Evolutionary conservation across 2,329 filamentous ascomycete genomes (phyloP), one percentile per base, ranked within the genome.

Genomic region (Graphilbum fragrans): DNA sequence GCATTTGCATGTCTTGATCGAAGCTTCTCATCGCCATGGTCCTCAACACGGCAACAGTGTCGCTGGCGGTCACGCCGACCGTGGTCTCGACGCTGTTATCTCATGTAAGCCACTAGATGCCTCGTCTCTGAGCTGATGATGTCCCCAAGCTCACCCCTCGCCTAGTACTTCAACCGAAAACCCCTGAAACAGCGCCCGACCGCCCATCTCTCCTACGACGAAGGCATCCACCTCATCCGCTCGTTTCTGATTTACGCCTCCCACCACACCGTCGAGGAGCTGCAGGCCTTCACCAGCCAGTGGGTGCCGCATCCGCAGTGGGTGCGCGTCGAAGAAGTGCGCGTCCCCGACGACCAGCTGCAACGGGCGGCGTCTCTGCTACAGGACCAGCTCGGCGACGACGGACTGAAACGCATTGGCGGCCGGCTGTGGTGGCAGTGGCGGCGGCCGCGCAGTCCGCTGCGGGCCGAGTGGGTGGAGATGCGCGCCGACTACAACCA

Each of bases 391-490:
- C 67, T 96, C n/a, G 88, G 88, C 0, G 67, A 73, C 0, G 74
- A 81, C 21, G 90, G 88, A 3, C 70, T 87, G 47, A 70, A 74
- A 39, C 72, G 74, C 49, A 79, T 94, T 35, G 92, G 92, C 33
- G 92, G 92, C 3, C 70, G 74, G 53, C 74, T 79, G 46, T 87
- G 92, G 92, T 87, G 90, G 90, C 76, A 86, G 61, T 94, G 87
- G 87, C 74, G 85, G 40, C 74, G 77, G 41, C 74, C 75, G 5
- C 70, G 76, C 21, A 70, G 64, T 37, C 69, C 77, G 1, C 64
- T 95, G 22, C 77, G 78, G 53, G 87, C 83, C 1, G 90, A 98
- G 57, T 96, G 88, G 90, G 86, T 98, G 50, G 92, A 96, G 68
- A 95, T 95, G 88, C 80, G 77, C 50, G 71, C 77, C 39, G 82